A percentile compares a stretch with the other conserved stretches of the same genome.
Evolutionary conservation across 495 filamentous ascomycete species (phyloP).

Genomic region (Penicillium paxilli): DNA sequence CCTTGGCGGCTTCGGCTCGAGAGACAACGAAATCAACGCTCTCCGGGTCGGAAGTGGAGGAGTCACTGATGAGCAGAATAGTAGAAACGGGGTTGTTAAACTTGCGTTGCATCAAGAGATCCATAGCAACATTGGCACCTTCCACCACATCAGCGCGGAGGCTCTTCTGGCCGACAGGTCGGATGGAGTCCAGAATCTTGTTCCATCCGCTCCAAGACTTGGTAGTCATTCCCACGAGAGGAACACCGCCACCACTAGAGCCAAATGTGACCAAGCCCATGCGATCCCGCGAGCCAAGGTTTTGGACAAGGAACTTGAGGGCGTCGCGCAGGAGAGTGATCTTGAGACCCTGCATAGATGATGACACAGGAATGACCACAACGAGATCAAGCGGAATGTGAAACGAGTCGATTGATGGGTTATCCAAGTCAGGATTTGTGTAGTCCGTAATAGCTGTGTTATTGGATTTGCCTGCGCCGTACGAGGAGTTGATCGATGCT

Average conservation of each 20-base stretch:
- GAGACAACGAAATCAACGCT: slow-evolving; percentile 98
- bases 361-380: slow-evolving; percentile 94
- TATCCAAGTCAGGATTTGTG: slow-evolving; percentile 61
- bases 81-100: slow-evolving; percentile 94
- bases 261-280: slow-evolving; percentile 99
- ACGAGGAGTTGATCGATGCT: slow-evolving; percentile 84
- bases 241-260: slow-evolving; percentile 88
- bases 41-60: slow-evolving; percentile 93
- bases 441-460: slow-evolving; percentile 54
- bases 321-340: slow-evolving; percentile 94
- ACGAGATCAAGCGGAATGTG: slow-evolving; percentile 96
- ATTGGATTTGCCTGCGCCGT: slow-evolving; percentile 58
- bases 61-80: slow-evolving; percentile 97
- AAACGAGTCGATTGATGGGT: slow-evolving; percentile 60
- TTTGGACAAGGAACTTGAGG: slow-evolving; percentile 87
- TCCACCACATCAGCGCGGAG: slow-evolving; percentile 96
- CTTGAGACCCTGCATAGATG: slow-evolving; percentile 98
- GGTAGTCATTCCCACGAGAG: slow-evolving; percentile 95
- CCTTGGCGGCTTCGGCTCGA: slow-evolving; percentile 96
- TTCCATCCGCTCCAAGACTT: slow-evolving; percentile 92
- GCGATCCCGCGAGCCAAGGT: slow-evolving; percentile 89
- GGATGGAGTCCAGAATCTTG: slow-evolving; percentile 83
- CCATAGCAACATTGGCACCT: slow-evolving; percentile 98
- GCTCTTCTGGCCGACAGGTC: slow-evolving; percentile 94
- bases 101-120: slow-evolving; percentile 96